Base-by-base conservation (phyloP, 768 basidiomycete genomes). In the Asterophora lycoperdoides region DNA sequence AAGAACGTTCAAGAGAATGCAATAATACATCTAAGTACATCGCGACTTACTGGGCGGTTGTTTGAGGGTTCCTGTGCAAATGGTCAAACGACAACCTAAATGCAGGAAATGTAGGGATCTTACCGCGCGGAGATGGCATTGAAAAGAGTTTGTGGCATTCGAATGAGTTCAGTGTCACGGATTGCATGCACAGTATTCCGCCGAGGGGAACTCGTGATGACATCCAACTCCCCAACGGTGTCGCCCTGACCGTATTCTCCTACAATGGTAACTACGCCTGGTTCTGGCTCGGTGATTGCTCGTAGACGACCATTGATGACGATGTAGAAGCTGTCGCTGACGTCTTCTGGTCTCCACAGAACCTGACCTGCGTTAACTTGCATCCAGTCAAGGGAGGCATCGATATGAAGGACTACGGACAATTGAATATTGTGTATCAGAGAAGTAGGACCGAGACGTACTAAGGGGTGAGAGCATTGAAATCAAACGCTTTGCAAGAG, bases 241-340 rank as follows among this genome's bases (percentile, higher is more conserved):
- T 98, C 95, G 8, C 93, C 94, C 66, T 97, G 94, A 33, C 96
- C 96, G 60, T 95, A 95, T 71, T 99, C 96, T 7, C 84, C 90
- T 2, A 87, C 75, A 41, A 97, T 93, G 8, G 79, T 79, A 32
- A 95, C 84, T 30, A 77, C 82, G 5, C 89, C 91, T 23, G 72
- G 76, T 20, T 86, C 83, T 18, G 80, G 81, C 60, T 97, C 93
- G 11, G 81, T 77, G 51, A 98, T 86, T 2, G 93, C 89, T 53
- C 96, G 83, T 14, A 99, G 71, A 57, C 96, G 93, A 41, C 96
- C 96, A 62, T 98, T 95, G 63, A 95, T 90, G 53, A 95, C 96
- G 51, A 99, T 96, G 64, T 96, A 98, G 67, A 98, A 97, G 58
- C 93, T 94, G 60, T 97, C 91, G 54, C 94, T 93, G 40, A 71